These are phyloP conservation scores for Paramecium sexaurelia DNA, from an alignment of 73 alveolate species.

Conservation along the genomic window DNA sequence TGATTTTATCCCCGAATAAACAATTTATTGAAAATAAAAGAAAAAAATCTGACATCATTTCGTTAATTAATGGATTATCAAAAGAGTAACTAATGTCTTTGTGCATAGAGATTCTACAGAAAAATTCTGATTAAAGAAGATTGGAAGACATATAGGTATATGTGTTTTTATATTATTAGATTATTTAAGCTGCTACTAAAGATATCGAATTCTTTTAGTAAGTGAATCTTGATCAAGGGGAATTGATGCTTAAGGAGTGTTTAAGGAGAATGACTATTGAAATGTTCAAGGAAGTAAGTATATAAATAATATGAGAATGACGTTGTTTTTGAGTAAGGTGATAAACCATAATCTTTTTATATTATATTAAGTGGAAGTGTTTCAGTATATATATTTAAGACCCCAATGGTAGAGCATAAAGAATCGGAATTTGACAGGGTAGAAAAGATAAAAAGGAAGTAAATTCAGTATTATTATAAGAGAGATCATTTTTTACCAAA, in stretches of 20 bases:
- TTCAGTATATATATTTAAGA: background rate
- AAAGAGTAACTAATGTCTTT: background rate
- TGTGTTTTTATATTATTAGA: background rate
- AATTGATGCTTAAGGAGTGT: background rate
- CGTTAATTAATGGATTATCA: background rate
- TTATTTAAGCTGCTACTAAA: conserved; percentile 13
- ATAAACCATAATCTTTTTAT: conserved; percentile 3
- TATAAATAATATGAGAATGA: background rate
- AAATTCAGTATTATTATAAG: background rate
- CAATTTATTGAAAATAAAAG: conserved; percentile 1
- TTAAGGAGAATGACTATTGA: background rate
- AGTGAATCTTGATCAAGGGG: background rate
- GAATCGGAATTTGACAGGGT: background rate
- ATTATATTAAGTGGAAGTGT: conserved; percentile 18
- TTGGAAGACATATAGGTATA: background rate
- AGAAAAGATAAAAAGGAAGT: background rate
- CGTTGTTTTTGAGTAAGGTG: conserved; percentile 35
- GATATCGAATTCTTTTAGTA: background rate
- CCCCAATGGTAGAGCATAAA: background rate
- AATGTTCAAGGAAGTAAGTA: background rate
- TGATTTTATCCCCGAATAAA: background rate
- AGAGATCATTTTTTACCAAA: background rate
- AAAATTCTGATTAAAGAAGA: background rate
- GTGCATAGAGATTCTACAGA: background rate
- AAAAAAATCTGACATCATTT: background rate